Base-by-base conservation (phyloP, 192 early-diverging fungal genomes). In the Entomortierella lignicola region DNA sequence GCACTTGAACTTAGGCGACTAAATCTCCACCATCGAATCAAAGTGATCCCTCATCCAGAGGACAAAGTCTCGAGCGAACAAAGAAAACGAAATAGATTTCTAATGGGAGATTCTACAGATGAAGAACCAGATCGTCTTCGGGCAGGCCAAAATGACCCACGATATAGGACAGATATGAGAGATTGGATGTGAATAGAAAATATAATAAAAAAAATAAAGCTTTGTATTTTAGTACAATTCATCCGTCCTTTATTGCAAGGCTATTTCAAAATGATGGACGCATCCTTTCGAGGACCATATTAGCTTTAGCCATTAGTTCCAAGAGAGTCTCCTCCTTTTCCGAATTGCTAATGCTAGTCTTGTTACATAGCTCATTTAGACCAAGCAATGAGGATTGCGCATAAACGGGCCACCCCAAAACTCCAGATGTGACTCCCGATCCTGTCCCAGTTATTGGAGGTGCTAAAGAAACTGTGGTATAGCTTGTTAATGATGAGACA, bases 21-120 rank as follows among this genome's bases (percentile, higher is more conserved):
- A 18, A 77, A 77, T 0, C 54, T 77, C 0, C 55, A 77, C 39
- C 50, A 48, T 8, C 50, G 65, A 23, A 77, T 77, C 44, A 53
- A 66, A 25, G 72, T 77, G 20, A 23, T 63, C 10, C 60, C 42
- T 6, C 72, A 77, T 23, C n/a, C n/a, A 5, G 72, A 77, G 29
- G 72, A 77, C 18, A 62, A 53, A 6, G 10, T 68, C 8, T 21
- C 60, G 0, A 8, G 17, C 0, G 59, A 60, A 10, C 51, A 66
- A 26, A 56, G 64, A 42, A 30, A 41, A 42, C 57, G 59, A 37
- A 37, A 31, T 0, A 74, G 32, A 48, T 29, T 55, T 8, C 20
- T 67, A 10, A 32, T 61, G 8, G 57, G 64, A 3, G 63, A 55
- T 0, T 74, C 63, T 1, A 67, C 72, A 2, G 72, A 74, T 21